A percentile compares a stretch with the other conserved stretches of the same genome.
Conservation (phyloP, 495 filamentous ascomycete species). For the Mytilinidion resinicola region DNA sequence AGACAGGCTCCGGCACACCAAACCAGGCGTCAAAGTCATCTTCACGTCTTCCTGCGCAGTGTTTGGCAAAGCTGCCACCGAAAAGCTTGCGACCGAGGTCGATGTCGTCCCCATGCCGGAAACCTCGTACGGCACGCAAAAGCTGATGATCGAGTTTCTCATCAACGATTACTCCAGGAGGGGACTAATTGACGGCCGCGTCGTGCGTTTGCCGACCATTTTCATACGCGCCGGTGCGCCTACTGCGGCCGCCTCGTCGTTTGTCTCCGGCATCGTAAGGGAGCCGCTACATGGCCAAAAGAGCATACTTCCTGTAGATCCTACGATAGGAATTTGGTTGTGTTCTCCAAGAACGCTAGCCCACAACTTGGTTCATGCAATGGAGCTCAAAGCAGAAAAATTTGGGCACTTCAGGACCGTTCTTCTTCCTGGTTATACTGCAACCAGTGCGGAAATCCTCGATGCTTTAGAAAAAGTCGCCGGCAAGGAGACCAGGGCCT, state of each 20-base stretch:
- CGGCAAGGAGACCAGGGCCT: constrained; percentile 15
- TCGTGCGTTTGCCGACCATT: constrained; percentile 25
- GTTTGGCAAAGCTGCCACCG: constrained; percentile 20
- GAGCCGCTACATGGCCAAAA: constrained; percentile 26
- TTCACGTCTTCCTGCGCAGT: constrained; percentile 28
- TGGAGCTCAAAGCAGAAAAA: constrained; percentile 20
- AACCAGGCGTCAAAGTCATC: constrained; percentile 23
- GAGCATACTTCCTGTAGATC: constrained; percentile 25
- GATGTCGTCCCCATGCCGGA: constrained; percentile 25
- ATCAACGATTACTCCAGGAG: constrained; percentile 28
- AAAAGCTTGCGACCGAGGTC: constrained; percentile 18
- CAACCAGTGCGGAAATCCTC: constrained; percentile 24
- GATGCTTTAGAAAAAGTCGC: constrained; percentile 22
- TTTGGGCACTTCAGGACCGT: constrained; percentile 25
- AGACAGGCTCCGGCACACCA: constrained; percentile 13
- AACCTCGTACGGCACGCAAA: constrained; percentile 25
- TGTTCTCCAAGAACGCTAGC: constrained; percentile 19
- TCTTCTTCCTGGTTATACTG: constrained; percentile 23
- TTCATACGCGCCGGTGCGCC: constrained; percentile 26
- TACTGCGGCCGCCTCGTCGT: constrained; percentile 25
- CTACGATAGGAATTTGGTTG: constrained; percentile 35
- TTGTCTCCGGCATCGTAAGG: constrained; percentile 26
- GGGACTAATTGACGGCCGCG: constrained; percentile 24
- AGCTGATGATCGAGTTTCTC: constrained; percentile 27
- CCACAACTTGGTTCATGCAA: constrained; percentile 26